Evolutionary conservation across 2,329 filamentous ascomycete species (phyloP).

Genomic region (Aspergillus proliferans): DNA sequence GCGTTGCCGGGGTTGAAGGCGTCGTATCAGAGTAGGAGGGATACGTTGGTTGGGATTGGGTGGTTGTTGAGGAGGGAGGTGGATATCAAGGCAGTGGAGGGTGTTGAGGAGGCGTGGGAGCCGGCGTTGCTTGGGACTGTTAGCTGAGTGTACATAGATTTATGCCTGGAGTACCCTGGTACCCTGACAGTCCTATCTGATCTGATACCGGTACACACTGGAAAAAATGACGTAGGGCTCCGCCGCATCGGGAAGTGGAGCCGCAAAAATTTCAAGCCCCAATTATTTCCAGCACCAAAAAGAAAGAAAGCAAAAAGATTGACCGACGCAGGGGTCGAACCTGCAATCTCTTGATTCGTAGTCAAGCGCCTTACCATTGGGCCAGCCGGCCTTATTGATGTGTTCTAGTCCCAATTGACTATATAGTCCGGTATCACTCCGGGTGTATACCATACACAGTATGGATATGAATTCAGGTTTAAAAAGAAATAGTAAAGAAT

Average conservation of each 20-base stretch:
- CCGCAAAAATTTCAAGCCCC: no score
- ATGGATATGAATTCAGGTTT: no score
- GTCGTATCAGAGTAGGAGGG: slow-evolving; percentile 8
- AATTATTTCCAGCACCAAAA: not conserved
- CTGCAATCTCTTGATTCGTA: slow-evolving; percentile 49
- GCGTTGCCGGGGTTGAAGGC: slow-evolving; percentile 8
- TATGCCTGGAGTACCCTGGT: no score
- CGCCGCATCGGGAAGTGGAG: no score
- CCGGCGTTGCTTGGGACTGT: not conserved
- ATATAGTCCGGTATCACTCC: no score
- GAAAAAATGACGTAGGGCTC: no score
- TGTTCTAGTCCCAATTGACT: no score
- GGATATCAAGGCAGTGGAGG: not conserved
- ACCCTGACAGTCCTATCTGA: not conserved
- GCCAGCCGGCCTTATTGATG: slow-evolving; percentile 27
- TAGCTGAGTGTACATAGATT: not conserved
- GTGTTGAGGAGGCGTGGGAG: not conserved
- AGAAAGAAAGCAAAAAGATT: slow-evolving; percentile 14
- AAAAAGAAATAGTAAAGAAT: not conserved
- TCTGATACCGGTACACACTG: not conserved
- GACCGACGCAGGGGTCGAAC: slow-evolving; percentile 41
- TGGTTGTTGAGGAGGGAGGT: slow-evolving; percentile 7
- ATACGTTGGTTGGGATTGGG: slow-evolving; percentile 9
- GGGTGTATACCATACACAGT: no score
- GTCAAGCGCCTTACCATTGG: slow-evolving; percentile 49